Conservation (phyloP, 441 rosid genomes). For the Brassica balearica region DNA sequence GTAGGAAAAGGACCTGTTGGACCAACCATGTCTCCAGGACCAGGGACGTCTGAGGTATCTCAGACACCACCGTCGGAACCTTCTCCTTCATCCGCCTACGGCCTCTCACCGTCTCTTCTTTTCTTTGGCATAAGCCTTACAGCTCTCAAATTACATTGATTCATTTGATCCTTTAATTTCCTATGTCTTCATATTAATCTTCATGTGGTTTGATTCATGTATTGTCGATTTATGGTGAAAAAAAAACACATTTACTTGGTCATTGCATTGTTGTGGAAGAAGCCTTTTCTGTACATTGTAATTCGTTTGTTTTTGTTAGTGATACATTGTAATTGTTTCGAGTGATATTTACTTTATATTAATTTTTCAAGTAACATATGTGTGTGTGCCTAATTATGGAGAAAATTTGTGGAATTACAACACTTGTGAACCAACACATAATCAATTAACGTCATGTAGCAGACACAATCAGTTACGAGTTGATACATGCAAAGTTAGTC, state of each 20-base stretch:
- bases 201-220: slow-evolving; percentile 14
- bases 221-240: background rate
- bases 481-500: background rate
- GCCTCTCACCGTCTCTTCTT: slow-evolving; percentile 55
- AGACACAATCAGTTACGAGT: background rate
- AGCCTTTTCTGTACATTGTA: background rate
- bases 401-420: background rate
- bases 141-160: slow-evolving; percentile 50
- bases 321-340: background rate
- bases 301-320: background rate
- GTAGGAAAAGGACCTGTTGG: slow-evolving; percentile 40
- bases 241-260: too few relatives aligned
- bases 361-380: background rate
- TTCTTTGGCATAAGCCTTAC: slow-evolving; percentile 50
- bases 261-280: too few relatives aligned
- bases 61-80: slow-evolving; percentile 51
- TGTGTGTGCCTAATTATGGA: background rate
- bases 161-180: background rate
- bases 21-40: slow-evolving; percentile 40
- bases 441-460: background rate
- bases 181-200: background rate
- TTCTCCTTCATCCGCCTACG: slow-evolving; percentile 54
- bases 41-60: slow-evolving; percentile 38
- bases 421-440: background rate
- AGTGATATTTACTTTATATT: background rate